phyloP scores from a whole-genome alignment of 1,284 basidiomycete genomes.

The Athelia psychrophila region DNA sequence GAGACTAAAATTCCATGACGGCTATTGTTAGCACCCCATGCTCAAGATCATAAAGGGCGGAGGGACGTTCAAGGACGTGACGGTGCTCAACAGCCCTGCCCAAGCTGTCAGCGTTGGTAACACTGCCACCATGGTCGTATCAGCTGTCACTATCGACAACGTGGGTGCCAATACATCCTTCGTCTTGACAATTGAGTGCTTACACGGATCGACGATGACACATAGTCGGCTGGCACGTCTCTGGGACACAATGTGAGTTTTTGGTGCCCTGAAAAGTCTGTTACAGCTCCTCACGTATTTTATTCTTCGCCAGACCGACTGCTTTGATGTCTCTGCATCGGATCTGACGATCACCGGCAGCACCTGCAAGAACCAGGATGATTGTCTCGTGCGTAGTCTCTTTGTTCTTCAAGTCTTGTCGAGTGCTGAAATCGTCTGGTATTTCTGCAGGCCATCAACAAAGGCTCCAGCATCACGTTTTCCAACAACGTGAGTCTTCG shows the following conservation, averaged over 20 bases:
- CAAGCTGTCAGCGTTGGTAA: slow-evolving; percentile 13
- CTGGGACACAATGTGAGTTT: slow-evolving; percentile 14
- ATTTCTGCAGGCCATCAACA: slow-evolving; percentile 15
- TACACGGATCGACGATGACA: slow-evolving; percentile 8
- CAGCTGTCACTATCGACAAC: slow-evolving; percentile 15
- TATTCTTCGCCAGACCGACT: not conserved
- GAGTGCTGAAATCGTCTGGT: not conserved
- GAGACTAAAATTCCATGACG: not conserved
- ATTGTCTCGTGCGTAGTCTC: slow-evolving; percentile 10
- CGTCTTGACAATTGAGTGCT: slow-evolving; percentile 14
- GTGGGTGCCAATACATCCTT: slow-evolving; percentile 8
- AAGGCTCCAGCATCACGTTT: slow-evolving; percentile 16
- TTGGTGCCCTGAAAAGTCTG: not conserved
- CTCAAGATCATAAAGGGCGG: slow-evolving; percentile 15
- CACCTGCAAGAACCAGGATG: slow-evolving; percentile 19
- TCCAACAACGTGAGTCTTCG: slow-evolving; percentile 7
- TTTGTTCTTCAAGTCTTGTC: not conserved
- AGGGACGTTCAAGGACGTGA: slow-evolving; percentile 1
- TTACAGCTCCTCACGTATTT: not conserved
- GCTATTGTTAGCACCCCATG: slow-evolving; percentile 8
- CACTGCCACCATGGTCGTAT: slow-evolving; percentile 11
- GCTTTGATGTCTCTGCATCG: slow-evolving; percentile 1
- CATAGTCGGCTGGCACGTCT: slow-evolving; percentile 8
- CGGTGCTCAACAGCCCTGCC: not conserved
- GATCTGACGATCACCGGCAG: slow-evolving; percentile 7